Percentiles rank a stretch among this genome's conserved stretches.
phyloP scores from a whole-genome alignment of 83 land plant species.

The Isoetes engelmannii region DNA sequence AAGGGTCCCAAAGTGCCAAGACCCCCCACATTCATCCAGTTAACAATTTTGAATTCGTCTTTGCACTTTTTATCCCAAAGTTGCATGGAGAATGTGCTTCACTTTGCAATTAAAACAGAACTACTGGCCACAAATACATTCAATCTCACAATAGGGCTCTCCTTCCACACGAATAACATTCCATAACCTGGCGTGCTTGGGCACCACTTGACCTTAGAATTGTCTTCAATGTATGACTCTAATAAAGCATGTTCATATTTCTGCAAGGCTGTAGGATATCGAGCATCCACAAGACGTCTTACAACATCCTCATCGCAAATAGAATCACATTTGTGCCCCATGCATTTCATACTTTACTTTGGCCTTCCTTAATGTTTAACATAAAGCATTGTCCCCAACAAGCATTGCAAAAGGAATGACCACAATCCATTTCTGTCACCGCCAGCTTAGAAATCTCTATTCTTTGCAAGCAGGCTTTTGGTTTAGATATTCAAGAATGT shows the following conservation, averaged over 20 bases:
- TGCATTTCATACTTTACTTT: slow-evolving; percentile 75
- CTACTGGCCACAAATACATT: slow-evolving; percentile 75
- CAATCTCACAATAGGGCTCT: slow-evolving; percentile 76
- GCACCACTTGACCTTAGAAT: slow-evolving; percentile 92
- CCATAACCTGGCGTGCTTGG: slow-evolving; percentile 88
- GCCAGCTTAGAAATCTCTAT: slow-evolving; percentile 27
- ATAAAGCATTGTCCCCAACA: slow-evolving; percentile 76
- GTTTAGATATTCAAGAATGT: no score
- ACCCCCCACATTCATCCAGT: slow-evolving; percentile 84
- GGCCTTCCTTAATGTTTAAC: slow-evolving; percentile 83
- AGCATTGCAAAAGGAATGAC: slow-evolving; percentile 75
- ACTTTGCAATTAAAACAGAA: slow-evolving; percentile 82
- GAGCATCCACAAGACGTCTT: slow-evolving; percentile 46
- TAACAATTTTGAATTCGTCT: slow-evolving; percentile 86
- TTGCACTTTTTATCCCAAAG: slow-evolving; percentile 83
- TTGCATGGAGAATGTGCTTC: slow-evolving; percentile 94
- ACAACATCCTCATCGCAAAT: slow-evolving; percentile 87
- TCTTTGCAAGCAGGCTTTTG: no score
- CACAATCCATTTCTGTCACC: slow-evolving; percentile 73
- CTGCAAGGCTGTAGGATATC: slow-evolving; percentile 49
- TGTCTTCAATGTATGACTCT: slow-evolving; percentile 93
- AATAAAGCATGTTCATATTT: slow-evolving; percentile 74
- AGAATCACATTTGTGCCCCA: slow-evolving; percentile 77
- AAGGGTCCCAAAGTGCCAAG: no score
- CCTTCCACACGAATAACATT: slow-evolving; percentile 86